A percentile compares a stretch with the other conserved stretches of the same genome.
Evolutionary conservation across 1,284 basidiomycete genomes (phyloP).

Genomic region (Anthracocystis setariae): DNA sequence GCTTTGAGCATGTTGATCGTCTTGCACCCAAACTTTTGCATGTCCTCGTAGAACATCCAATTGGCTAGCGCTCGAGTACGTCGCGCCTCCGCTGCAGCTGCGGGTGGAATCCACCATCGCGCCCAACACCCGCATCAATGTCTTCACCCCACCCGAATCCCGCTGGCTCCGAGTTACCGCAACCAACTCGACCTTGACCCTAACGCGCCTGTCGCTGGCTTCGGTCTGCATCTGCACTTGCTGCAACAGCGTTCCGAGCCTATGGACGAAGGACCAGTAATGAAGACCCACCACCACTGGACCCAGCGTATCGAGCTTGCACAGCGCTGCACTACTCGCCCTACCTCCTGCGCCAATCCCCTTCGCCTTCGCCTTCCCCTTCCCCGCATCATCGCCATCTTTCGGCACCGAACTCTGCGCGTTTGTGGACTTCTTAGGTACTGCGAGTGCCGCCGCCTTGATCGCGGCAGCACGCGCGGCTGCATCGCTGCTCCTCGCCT

Average conservation of each 20-base stretch:
- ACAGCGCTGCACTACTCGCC: constrained; percentile 11
- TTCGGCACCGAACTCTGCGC: background rate
- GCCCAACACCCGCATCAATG: background rate
- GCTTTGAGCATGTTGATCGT: background rate
- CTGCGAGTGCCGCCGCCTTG: constrained; percentile 18
- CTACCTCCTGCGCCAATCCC: constrained; percentile 15
- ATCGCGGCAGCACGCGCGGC: constrained; percentile 10
- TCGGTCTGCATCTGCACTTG: background rate
- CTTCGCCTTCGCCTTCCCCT: constrained; percentile 8
- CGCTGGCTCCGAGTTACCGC: background rate
- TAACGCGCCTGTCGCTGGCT: background rate
- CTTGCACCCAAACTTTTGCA: constrained; percentile 9
- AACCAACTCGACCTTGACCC: constrained; percentile 9
- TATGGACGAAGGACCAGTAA: constrained; percentile 45
- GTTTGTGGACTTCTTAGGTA: constrained; percentile 14
- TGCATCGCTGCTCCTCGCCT: constrained; percentile 17
- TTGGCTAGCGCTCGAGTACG: background rate
- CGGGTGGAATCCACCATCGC: constrained; percentile 8
- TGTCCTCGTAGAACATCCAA: constrained; percentile 5
- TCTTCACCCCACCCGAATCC: background rate
- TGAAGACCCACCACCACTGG: constrained; percentile 32
- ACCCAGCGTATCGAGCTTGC: constrained; percentile 17
- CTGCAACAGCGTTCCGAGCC: constrained; percentile 8
- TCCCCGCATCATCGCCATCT: background rate
- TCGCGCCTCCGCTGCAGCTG: too few species aligned